A percentile compares a stretch with the other conserved stretches of the same genome.
Evolutionary conservation across 345 rosid species (phyloP).

Genomic region (Rhizophora mangle): DNA sequence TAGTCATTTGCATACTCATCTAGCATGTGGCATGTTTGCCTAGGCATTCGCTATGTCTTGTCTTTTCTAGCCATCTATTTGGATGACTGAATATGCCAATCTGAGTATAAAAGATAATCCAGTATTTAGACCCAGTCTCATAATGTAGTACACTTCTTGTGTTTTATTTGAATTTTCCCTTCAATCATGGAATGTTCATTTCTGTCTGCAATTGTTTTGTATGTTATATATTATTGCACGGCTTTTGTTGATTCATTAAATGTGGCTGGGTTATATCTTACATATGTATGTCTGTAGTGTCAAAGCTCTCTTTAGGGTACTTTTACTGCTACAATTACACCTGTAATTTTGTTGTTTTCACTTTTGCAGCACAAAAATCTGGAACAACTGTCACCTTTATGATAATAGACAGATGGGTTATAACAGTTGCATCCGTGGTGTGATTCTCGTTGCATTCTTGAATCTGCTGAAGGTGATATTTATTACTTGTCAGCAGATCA

Average conservation of each 20-base stretch:
- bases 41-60: background rate
- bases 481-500: slow-evolving; percentile 93
- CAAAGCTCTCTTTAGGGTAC: too few relatives aligned
- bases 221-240: background rate
- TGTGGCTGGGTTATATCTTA: background rate
- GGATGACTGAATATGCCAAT: background rate
- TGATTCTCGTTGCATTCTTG: slow-evolving; percentile 94
- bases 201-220: background rate
- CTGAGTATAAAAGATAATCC: background rate
- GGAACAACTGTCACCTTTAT: slow-evolving; percentile 96
- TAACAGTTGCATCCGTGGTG: slow-evolving; percentile 99
- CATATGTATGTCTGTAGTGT: too few relatives aligned
- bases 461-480: slow-evolving; percentile 90
- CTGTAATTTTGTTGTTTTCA: background rate
- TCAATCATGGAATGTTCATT: too few relatives aligned
- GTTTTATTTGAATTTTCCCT: too few relatives aligned
- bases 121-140: background rate
- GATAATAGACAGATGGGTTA: slow-evolving; percentile 84
- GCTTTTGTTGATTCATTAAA: background rate
- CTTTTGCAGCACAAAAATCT: slow-evolving; percentile 67
- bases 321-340: too few relatives aligned
- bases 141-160: background rate
- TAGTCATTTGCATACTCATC: too few relatives aligned
- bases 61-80: background rate
- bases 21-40: background rate